Evolutionary conservation across 768 basidiomycete species (phyloP).

Genomic region (Macrocybe gigantea): DNA sequence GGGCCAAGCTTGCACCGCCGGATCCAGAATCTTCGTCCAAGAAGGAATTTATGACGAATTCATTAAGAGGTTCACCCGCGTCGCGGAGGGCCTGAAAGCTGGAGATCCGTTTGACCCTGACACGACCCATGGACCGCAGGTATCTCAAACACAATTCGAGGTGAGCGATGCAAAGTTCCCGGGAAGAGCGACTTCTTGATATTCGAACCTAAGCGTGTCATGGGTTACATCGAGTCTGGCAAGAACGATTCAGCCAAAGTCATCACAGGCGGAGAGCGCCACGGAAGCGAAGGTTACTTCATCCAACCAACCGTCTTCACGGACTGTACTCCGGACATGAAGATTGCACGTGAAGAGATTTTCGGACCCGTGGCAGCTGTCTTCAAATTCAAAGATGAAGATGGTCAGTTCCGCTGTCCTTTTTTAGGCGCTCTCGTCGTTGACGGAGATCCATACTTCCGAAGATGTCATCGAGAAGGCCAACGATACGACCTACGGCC

Average conservation of each 20-base stretch:
- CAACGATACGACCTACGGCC: constrained; percentile 14
- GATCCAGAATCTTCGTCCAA: constrained; percentile 82
- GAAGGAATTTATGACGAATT: constrained; percentile 77
- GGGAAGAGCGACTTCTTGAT: neutral
- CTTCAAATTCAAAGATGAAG: constrained; percentile 61
- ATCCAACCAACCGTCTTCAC: constrained; percentile 69
- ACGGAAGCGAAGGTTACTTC: constrained; percentile 62
- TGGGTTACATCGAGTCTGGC: constrained; percentile 72
- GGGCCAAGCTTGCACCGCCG: constrained; percentile 82
- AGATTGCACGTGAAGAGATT: constrained; percentile 64
- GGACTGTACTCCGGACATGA: constrained; percentile 56
- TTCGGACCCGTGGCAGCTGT: constrained; percentile 75
- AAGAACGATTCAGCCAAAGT: constrained; percentile 64
- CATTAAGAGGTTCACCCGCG: constrained; percentile 47
- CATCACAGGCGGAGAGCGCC: constrained; percentile 51
- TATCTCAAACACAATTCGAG: constrained; percentile 63
- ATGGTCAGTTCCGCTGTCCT: constrained; percentile 12
- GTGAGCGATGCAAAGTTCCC: constrained; percentile 31
- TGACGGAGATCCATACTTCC: constrained; percentile 2
- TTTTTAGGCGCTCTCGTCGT: constrained; percentile 20
- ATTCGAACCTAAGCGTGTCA: constrained; percentile 44
- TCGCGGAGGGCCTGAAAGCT: constrained; percentile 39
- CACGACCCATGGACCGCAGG: constrained; percentile 67
- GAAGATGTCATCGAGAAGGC: constrained; percentile 17
- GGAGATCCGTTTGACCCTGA: constrained; percentile 52